These are phyloP conservation scores for Nemophila menziesii DNA, from an alignment of 257 asterid species.

Conservation along the genomic window DNA sequence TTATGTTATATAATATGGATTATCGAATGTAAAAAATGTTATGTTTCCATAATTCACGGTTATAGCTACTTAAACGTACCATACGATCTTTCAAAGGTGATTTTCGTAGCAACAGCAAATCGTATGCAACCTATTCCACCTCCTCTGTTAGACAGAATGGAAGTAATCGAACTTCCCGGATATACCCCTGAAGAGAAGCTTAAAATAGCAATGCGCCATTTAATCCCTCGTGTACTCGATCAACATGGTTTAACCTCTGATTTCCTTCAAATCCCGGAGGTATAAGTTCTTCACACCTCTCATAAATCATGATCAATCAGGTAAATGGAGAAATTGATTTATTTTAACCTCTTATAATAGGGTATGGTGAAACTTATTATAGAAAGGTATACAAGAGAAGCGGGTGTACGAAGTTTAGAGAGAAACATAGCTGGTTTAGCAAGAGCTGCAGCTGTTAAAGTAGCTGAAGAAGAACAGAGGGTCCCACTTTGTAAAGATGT, in stretches of 20 bases:
- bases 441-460: conserved; percentile 93
- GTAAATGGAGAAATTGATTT: neutral
- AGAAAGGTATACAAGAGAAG: conserved; percentile 95
- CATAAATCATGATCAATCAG: neutral
- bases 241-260: conserved; percentile 89
- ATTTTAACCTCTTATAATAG: conserved; percentile 23
- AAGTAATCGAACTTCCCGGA: conserved; percentile 96
- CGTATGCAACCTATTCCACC: conserved; percentile 93
- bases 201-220: conserved; percentile 74
- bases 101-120: conserved; percentile 97
- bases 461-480: conserved; percentile 77
- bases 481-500: conserved; percentile 83
- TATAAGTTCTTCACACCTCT: conserved; percentile 12
- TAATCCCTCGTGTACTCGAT: conserved; percentile 92
- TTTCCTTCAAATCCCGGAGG: conserved; percentile 97
- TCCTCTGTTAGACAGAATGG: conserved; percentile 94
- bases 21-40: neutral
- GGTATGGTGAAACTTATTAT: conserved; percentile 79
- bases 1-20: neutral
- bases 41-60: conserved; percentile 45
- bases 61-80: conserved; percentile 93
- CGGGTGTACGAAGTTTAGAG: conserved; percentile 94
- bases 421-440: conserved; percentile 96
- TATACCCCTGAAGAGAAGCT: conserved; percentile 98
- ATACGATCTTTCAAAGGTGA: conserved; percentile 90